Evolutionary conservation across 1,284 basidiomycete genomes (phyloP).

Genomic region (Heterobasidion irregulare): DNA sequence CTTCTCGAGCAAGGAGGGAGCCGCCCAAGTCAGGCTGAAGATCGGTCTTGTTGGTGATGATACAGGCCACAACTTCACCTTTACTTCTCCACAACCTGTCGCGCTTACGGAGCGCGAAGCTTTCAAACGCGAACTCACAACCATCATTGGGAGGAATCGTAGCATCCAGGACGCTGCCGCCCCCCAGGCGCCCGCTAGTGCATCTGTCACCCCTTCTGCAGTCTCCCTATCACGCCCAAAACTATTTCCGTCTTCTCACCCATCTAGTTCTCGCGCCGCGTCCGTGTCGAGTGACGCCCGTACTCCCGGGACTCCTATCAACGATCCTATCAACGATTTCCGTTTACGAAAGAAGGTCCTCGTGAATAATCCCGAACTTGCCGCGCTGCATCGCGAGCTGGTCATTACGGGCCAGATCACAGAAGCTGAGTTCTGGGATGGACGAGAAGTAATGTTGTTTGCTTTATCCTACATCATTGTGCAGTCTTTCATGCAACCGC

Average conservation of each 20-base stretch:
- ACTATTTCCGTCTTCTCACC: slow-evolving; percentile 20
- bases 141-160: slow-evolving; percentile 66
- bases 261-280: slow-evolving; percentile 45
- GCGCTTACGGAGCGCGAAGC: slow-evolving; percentile 63
- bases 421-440: slow-evolving; percentile 94
- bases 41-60: slow-evolving; percentile 58
- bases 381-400: slow-evolving; percentile 75
- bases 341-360: slow-evolving; percentile 75
- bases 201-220: slow-evolving; percentile 20
- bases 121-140: slow-evolving; percentile 72
- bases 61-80: slow-evolving; percentile 72
- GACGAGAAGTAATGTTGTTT: slow-evolving; percentile 62
- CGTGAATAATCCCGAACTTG: slow-evolving; percentile 67
- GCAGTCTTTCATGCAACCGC: slow-evolving; percentile 3
- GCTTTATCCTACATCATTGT: not conserved
- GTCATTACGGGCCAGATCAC: slow-evolving; percentile 81
- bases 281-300: slow-evolving; percentile 52
- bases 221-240: slow-evolving; percentile 14
- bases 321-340: slow-evolving; percentile 57
- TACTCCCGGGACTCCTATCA: slow-evolving; percentile 46
- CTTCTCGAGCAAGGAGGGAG: slow-evolving; percentile 77
- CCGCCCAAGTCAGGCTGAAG: slow-evolving; percentile 69
- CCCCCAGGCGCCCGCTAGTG: slow-evolving; percentile 16
- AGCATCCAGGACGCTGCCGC: slow-evolving; percentile 17
- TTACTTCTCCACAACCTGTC: slow-evolving; percentile 53